Base-by-base conservation (phyloP, 1,284 basidiomycete species). In the Trichosporon inkin region DNA sequence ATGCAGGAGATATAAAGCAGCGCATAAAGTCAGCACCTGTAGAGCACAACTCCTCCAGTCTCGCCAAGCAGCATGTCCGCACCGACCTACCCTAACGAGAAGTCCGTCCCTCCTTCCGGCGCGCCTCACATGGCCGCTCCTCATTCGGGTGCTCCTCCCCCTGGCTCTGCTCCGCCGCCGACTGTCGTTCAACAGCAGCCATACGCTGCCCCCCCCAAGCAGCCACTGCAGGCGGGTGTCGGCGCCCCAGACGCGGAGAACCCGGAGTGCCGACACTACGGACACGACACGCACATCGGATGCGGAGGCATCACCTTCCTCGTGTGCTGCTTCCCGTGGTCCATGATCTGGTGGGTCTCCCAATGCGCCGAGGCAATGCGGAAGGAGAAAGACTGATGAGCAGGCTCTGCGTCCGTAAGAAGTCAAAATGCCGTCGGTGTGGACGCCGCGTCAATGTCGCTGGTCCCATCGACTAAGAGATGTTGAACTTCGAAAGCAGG, bases 291-390 rank as follows among this genome's bases (percentile, higher is more conserved):
- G 20, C 32, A 38, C 32, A 17, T 56, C 35, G 41, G 55, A 20
- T 35, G 35, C 44, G 34, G 55, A 7, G 55, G 55, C 1, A 16
- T 51, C 14, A 37, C 41, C n/a, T 47, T 38, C 41, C 55, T 56
- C 44, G 34, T 56, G 19, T 49, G 19, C 35, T 56, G 55, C 35
- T 49, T 49, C 16, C 55, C 55, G 22, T 51, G 55, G 10, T 49
- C 55, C 22, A 32, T 53, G 34, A 36, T 36, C 17, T 53, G 51
- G 51, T 53, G 35, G 22, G 51, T 53, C 2, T 10, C 28, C 11
- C n/a, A 16, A 7, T n/a, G n/a, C 40, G 28, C 8, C 8, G 28
- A 5, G 28, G 8, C 40, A 4, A 22, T 41, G 19, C 19, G 3
- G 8, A 41, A 20, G 5, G 28, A 52, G 32, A 13, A 28, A 14